These are phyloP conservation scores for Auricularia auricula-judae DNA, from an alignment of 768 basidiomycete genomes.

Conservation along the genomic window DNA sequence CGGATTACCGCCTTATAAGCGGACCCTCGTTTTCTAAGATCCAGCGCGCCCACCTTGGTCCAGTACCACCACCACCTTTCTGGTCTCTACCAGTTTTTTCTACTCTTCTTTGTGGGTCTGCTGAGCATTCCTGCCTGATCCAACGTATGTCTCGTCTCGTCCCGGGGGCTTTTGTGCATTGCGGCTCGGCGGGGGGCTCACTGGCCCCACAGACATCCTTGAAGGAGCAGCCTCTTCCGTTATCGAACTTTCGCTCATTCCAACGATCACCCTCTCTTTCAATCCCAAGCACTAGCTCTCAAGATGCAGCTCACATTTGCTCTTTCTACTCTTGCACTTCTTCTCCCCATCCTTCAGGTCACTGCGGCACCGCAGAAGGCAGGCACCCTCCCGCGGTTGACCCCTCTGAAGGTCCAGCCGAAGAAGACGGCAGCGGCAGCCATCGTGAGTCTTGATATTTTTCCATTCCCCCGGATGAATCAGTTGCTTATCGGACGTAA, in stretches of 20 bases:
- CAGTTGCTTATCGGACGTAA: not conserved
- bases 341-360: not conserved
- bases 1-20: not conserved
- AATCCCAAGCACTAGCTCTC: not conserved
- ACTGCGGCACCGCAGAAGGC: not conserved
- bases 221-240: not conserved
- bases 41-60: not conserved
- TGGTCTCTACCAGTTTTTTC: not conserved
- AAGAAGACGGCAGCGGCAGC: not conserved
- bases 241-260: not conserved
- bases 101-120: not conserved
- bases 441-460: not conserved
- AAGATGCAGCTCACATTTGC: not conserved
- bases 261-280: not conserved
- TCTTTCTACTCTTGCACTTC: too few relatives aligned
- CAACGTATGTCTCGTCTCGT: not conserved
- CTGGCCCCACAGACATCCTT: not conserved
- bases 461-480: not conserved
- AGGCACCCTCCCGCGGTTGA: not conserved
- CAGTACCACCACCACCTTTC: not conserved
- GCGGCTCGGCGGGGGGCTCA: too few relatives aligned
- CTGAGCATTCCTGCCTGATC: slow-evolving; percentile 2
- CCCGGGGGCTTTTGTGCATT: too few relatives aligned
- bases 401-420: not conserved
- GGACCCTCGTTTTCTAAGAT: not conserved